Evolutionary conservation across 108 stramenopile species (phyloP).

Genomic region (Bacterosira constricta): DNA sequence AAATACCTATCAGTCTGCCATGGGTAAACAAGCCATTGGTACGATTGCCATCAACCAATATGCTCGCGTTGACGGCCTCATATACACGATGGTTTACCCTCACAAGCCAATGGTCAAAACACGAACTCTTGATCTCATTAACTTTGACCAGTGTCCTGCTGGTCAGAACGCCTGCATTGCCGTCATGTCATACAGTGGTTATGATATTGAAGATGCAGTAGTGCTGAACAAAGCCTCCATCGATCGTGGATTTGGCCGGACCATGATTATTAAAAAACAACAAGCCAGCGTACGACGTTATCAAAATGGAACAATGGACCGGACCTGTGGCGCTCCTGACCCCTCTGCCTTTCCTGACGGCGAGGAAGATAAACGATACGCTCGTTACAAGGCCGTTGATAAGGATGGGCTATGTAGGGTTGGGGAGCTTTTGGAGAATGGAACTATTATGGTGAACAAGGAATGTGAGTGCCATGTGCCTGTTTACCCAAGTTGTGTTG

Average conservation of each 20-base stretch:
- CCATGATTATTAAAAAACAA: constrained; percentile 87
- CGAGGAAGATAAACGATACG: constrained; percentile 83
- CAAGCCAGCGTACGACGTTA: constrained; percentile 93
- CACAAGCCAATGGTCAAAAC: constrained; percentile 98
- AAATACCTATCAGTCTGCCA: constrained; percentile 96
- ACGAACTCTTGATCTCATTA: constrained; percentile 91
- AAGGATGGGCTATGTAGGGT: constrained; percentile 94
- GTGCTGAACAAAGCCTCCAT: constrained; percentile 97
- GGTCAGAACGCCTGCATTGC: constrained; percentile 98
- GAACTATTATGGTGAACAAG: constrained; percentile 93
- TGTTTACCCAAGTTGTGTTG: constrained; percentile 2
- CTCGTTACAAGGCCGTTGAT: constrained; percentile 82
- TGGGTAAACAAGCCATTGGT: constrained; percentile 99
- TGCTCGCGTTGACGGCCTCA: constrained; percentile 95
- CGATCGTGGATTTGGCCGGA: constrained; percentile 97
- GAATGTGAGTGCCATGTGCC: constrained; percentile 84
- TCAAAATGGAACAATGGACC: constrained; percentile 91
- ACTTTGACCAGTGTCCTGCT: constrained; percentile 97
- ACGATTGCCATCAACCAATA: constrained; percentile 95
- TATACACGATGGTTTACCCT: constrained; percentile 97
- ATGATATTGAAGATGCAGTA: constrained; percentile 99
- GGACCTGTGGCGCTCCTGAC: constrained; percentile 84
- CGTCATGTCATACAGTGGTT: constrained; percentile 99
- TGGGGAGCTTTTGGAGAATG: constrained; percentile 85
- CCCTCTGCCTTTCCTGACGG: constrained; percentile 70